A percentile compares a stretch with the other conserved stretches of the same genome.
These are phyloP conservation scores for Breviolum minutum DNA, from an alignment of 73 alveolate species.

Conservation along the genomic window DNA sequence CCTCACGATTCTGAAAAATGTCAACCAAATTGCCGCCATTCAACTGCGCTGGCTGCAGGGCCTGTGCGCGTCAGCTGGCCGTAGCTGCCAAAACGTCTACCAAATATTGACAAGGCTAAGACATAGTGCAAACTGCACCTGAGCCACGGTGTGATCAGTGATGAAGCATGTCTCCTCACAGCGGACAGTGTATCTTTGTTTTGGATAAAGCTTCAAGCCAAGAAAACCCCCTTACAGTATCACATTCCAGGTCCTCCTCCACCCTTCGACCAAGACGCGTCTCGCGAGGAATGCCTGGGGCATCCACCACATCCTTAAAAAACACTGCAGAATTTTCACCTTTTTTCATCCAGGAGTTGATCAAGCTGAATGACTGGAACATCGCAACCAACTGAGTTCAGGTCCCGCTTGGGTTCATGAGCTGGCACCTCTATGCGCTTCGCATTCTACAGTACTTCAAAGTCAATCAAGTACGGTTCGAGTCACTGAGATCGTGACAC, in stretches of 20 bases:
- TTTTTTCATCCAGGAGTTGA: too few relatives aligned
- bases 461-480: too few relatives aligned
- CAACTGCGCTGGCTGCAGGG: slow-evolving; percentile 64
- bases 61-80: neutral
- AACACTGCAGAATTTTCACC: neutral
- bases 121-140: neutral
- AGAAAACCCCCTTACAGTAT: neutral
- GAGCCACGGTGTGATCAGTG: slow-evolving; percentile 43
- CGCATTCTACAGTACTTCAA: too few relatives aligned
- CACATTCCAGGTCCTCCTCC: neutral
- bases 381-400: too few relatives aligned
- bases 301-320: slow-evolving; percentile 45
- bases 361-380: too few relatives aligned
- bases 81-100: neutral
- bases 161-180: slow-evolving; percentile 47
- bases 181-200: neutral
- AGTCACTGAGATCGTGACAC: too few relatives aligned
- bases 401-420: slow-evolving; percentile 36
- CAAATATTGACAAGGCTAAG: too few relatives aligned
- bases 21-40: slow-evolving; percentile 88
- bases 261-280: slow-evolving; percentile 73
- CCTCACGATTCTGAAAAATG: slow-evolving; percentile 71
- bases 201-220: neutral
- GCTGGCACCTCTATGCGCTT: neutral
- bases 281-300: slow-evolving; percentile 42